Evolutionary conservation across 2,329 filamentous ascomycete species (phyloP), one percentile per base, ranked within the genome.

Genomic region (Aspergillus oerlinghausenensis): DNA sequence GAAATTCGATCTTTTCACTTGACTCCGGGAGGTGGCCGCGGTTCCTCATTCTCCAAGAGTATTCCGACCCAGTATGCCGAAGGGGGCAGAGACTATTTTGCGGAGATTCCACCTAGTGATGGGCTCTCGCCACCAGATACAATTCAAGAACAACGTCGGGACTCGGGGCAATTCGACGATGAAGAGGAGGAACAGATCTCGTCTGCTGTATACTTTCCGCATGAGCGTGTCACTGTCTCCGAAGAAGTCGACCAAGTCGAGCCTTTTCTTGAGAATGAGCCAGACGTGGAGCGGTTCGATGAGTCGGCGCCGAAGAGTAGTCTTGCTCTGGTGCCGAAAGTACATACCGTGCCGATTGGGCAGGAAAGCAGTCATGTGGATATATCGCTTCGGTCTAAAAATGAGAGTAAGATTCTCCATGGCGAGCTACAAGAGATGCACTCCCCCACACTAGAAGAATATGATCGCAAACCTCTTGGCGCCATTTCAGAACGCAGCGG

Each of bases 131-230:
- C 62, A 2, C 58, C 67, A 1, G 65, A 65, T 49, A 65, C 65
- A 7, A 55, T 65, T 25, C 56, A 60, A 48, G 67, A 63, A 45
- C 63, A 61, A 9, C 61, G 55, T 45, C 61, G 61, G 29, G 61
- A 57, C 26, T 64, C 65, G 7, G 60, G 61, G 9, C 69, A 66
- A 23, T 73, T 75, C 26, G 81, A 81, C 35, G 80, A 82, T 50
- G 80, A 84, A n/a, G 82, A 84, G 35, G 84, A 84, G 55, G 84
- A 87, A 67, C 83, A 85, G 58, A 87, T 87, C 42, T 84, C 83
- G 0, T 86, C 84, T 28, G 84, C 84, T 11, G 75, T 85, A 35
- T 87, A 87, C 67, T 86, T 84, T 61, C 84, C 84, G 25, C 84
- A 87, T 71, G 80, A 84, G 61, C 80, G 82, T 23, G 65, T 70